phyloP scores from a whole-genome alignment of 2,329 filamentous ascomycete species.

The Rachicladosporium sp. region DNA sequence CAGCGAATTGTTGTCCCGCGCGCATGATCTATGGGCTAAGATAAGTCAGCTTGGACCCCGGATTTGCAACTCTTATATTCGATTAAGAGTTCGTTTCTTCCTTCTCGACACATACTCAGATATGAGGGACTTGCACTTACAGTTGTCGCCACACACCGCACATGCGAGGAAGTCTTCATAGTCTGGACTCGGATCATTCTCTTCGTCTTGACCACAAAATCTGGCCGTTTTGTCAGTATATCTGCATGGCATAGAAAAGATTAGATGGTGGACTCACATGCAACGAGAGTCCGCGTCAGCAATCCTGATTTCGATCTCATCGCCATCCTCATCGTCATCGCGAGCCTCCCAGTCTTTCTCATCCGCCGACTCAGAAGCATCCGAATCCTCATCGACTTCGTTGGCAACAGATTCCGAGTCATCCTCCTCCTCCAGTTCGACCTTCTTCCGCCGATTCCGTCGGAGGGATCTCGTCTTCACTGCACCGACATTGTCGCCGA shows the following conservation, averaged over 20 bases:
- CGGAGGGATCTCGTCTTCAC: slow-evolving; percentile 22
- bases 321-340: slow-evolving; percentile 45
- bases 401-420: slow-evolving; percentile 24
- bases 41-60: slow-evolving; percentile 29
- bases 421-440: slow-evolving; percentile 26
- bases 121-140: slow-evolving; percentile 44
- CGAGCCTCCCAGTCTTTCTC: slow-evolving; percentile 41
- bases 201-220: slow-evolving; percentile 73
- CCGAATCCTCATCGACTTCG: slow-evolving; percentile 23
- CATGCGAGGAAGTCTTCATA: slow-evolving; percentile 72
- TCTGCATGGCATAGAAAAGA: slow-evolving; percentile 5
- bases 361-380: slow-evolving; percentile 18
- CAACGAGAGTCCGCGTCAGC: slow-evolving; percentile 43
- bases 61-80: slow-evolving; percentile 16
- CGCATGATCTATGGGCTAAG: slow-evolving; percentile 84
- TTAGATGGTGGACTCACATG: slow-evolving; percentile 42
- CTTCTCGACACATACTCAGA: slow-evolving; percentile 10
- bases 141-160: slow-evolving; percentile 64
- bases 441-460: slow-evolving; percentile 20
- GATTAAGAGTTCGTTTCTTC: slow-evolving; percentile 5
- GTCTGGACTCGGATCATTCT: slow-evolving; percentile 68
- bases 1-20: slow-evolving; percentile 56
- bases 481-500: slow-evolving; percentile 27
- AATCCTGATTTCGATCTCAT: slow-evolving; percentile 38
- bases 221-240: slow-evolving; percentile 33